Percentiles rank a stretch among this genome's conserved stretches.
These are phyloP conservation scores for Hemisphaericaspora nanyangensis DNA, from an alignment of 805 yeast genomes.

Conservation along the genomic window DNA sequence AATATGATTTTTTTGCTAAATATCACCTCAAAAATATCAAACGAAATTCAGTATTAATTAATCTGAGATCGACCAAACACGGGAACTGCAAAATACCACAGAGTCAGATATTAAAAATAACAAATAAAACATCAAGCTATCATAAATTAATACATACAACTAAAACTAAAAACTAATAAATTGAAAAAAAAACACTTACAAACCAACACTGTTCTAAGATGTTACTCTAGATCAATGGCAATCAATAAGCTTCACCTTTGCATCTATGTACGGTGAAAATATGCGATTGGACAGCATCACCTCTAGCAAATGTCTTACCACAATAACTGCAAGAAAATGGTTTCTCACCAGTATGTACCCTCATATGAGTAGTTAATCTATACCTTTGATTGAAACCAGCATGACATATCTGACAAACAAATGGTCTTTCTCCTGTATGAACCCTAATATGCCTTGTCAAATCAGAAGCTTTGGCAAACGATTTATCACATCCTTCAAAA, in stretches of 20 bases:
- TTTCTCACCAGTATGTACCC: constrained; percentile 23
- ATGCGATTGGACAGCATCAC: constrained; percentile 23
- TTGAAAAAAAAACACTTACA: too few relatives aligned
- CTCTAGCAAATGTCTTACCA: constrained; percentile 19
- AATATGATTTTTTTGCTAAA: too few relatives aligned
- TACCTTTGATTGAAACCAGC: constrained; percentile 18
- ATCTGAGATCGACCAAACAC: too few relatives aligned
- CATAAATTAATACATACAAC: too few relatives aligned
- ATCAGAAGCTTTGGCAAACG: constrained; percentile 15
- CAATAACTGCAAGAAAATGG: constrained; percentile 19
- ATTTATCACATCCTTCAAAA: constrained; percentile 12
- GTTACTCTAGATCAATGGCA: too few relatives aligned
- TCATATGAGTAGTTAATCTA: constrained; percentile 20
- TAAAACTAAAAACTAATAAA: too few relatives aligned
- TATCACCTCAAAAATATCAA: too few relatives aligned
- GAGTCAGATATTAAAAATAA: too few relatives aligned
- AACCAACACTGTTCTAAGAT: too few relatives aligned
- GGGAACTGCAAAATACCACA: too few relatives aligned
- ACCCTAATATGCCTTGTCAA: constrained; percentile 13
- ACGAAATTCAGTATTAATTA: too few relatives aligned
- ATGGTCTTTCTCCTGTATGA: constrained; percentile 18
- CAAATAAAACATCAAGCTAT: too few relatives aligned
- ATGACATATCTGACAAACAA: constrained; percentile 11
- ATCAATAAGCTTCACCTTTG: constrained; percentile 10
- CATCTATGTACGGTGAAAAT: constrained; percentile 16